phyloP scores from a whole-genome alignment of 1,139 yeast species.

The Geotrichum macrosporum region DNA sequence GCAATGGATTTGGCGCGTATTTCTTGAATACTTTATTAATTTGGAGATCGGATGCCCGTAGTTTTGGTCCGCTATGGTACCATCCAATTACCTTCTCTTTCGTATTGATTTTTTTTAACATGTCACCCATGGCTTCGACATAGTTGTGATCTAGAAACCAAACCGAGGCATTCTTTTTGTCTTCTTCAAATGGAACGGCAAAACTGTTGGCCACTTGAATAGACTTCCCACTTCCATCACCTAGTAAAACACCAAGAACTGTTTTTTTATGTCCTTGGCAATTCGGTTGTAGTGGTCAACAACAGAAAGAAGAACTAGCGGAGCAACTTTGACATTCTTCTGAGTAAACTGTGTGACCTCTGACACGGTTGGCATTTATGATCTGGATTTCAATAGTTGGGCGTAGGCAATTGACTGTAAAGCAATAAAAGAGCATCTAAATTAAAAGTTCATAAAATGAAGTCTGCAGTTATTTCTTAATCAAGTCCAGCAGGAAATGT shows the following conservation, averaged over 20 bases:
- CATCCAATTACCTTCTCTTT: slow-evolving; percentile 90
- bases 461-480: no score
- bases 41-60: slow-evolving; percentile 79
- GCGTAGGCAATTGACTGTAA: no score
- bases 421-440: no score
- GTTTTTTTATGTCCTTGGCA: slow-evolving; percentile 66
- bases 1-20: slow-evolving; percentile 75
- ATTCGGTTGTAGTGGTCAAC: slow-evolving; percentile 92
- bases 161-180: slow-evolving; percentile 84
- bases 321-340: slow-evolving; percentile 85
- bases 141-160: slow-evolving; percentile 96
- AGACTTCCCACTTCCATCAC: slow-evolving; percentile 51
- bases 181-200: slow-evolving; percentile 93
- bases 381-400: no score
- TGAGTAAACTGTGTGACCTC: no score
- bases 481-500: no score
- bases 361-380: no score
- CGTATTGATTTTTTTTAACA: slow-evolving; percentile 98
- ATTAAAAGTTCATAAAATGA: no score
- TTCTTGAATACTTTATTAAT: slow-evolving; percentile 87
- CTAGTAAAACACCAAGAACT: slow-evolving; percentile 90
- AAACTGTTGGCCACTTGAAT: slow-evolving; percentile 47
- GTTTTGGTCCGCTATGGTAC: slow-evolving; percentile 97
- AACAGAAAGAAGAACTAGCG: slow-evolving; percentile 85
- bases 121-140: slow-evolving; percentile 93